Evolutionary conservation across 2,329 filamentous ascomycete species (phyloP).

Genomic region (Biscogniauxia mediterranea): DNA sequence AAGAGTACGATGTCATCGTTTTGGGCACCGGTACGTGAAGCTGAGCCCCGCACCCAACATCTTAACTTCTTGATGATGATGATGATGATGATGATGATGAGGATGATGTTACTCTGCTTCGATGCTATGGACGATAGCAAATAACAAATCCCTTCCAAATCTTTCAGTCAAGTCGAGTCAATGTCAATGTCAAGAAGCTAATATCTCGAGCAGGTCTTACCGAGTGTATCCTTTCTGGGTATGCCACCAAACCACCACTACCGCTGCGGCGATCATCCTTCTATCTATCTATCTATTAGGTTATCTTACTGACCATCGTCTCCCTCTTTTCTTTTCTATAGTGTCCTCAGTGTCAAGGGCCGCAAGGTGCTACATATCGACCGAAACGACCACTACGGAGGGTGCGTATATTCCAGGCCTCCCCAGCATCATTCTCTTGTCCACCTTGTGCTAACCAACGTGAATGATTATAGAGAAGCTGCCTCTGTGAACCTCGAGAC

Average conservation of each 20-base stretch:
- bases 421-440: slow-evolving; percentile 9
- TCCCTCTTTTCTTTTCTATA: slow-evolving; percentile 36
- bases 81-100: no score
- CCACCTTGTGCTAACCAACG: slow-evolving; percentile 18
- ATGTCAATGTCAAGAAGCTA: slow-evolving; percentile 7
- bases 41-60: slow-evolving; percentile 30
- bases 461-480: slow-evolving; percentile 65
- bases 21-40: slow-evolving; percentile 82
- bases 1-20: slow-evolving; percentile 98
- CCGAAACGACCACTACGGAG: slow-evolving; percentile 97
- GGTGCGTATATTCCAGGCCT: slow-evolving; percentile 57
- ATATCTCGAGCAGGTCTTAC: slow-evolving; percentile 68
- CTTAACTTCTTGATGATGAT: background rate
- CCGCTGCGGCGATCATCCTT: slow-evolving; percentile 2
- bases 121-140: no score
- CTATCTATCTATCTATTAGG: background rate
- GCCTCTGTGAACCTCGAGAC: slow-evolving; percentile 96
- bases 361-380: slow-evolving; percentile 99
- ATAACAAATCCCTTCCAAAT: no score
- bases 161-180: no score
- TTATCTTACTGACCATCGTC: slow-evolving; percentile 5
- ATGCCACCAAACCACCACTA: slow-evolving; percentile 35
- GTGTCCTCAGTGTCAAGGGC: slow-evolving; percentile 95
- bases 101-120: no score
- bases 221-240: slow-evolving; percentile 98